A percentile compares a stretch with the other conserved stretches of the same genome.
Evolutionary conservation across 805 yeast genomes (phyloP).

Genomic region (Kodamaea hsintzibuensis): DNA sequence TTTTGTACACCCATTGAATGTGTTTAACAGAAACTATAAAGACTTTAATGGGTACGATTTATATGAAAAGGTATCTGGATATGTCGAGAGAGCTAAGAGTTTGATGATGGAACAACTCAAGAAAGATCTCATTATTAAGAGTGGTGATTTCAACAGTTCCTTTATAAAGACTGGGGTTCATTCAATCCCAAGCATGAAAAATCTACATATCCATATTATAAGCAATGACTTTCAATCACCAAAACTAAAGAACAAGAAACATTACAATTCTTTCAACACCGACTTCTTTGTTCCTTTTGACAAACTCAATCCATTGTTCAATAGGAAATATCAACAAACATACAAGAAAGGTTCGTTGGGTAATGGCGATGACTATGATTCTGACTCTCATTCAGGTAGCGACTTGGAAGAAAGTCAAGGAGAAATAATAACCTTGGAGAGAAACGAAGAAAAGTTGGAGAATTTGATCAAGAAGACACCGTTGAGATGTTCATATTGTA

Average conservation of each 20-base stretch:
- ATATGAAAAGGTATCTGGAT: slow-evolving; percentile 26
- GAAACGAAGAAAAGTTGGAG: slow-evolving; percentile 13
- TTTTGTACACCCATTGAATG: slow-evolving; percentile 51
- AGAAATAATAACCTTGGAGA: slow-evolving; percentile 6
- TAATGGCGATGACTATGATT: slow-evolving; percentile 8
- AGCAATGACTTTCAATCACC: slow-evolving; percentile 61
- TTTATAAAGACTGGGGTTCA: slow-evolving; percentile 64
- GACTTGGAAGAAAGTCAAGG: slow-evolving; percentile 3
- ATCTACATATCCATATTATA: slow-evolving; percentile 73
- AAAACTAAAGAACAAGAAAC: slow-evolving; percentile 58
- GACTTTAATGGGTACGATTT: slow-evolving; percentile 19
- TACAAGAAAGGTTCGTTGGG: not conserved
- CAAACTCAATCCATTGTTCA: slow-evolving; percentile 32
- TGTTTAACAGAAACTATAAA: slow-evolving; percentile 33
- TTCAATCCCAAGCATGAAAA: slow-evolving; percentile 65
- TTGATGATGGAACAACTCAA: slow-evolving; percentile 24
- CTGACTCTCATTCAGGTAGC: slow-evolving; percentile 12
- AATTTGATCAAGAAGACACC: slow-evolving; percentile 21
- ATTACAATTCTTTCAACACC: slow-evolving; percentile 72
- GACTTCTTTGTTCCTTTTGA: slow-evolving; percentile 60
- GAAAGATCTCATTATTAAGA: slow-evolving; percentile 3
- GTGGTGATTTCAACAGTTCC: slow-evolving; percentile 19
- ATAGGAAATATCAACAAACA: slow-evolving; percentile 4
- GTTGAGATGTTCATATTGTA: slow-evolving; percentile 30
- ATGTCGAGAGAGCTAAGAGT: slow-evolving; percentile 38